Base-by-base conservation (phyloP, 2,329 filamentous ascomycete genomes). In the Sporothrix luriei region DNA sequence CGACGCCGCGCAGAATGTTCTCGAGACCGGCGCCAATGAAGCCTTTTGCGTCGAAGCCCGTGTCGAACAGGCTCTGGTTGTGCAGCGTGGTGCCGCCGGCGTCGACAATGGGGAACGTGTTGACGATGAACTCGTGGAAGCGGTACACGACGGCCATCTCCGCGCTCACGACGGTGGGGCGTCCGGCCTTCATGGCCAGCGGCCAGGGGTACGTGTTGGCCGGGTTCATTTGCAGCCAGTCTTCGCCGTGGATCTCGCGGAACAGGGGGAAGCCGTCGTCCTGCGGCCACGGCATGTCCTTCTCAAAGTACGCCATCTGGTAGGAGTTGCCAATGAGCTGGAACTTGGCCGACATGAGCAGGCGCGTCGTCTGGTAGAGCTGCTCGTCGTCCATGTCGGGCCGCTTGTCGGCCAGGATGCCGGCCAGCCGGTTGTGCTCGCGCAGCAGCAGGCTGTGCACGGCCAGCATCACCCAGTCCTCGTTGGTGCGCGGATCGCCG, bases 361-460 rank as follows among this genome's bases (percentile, higher is more conserved):
- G 66, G n/a, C 72, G 68, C 16, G 66, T 69, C 6, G 72, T 73
- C 62, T 73, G 70, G 61, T 70, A 73, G 16, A 73, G 66, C 66
- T 68, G n/a, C 57, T 72, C 72, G 29, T 73, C 72, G 52, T 72
- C 69, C 43, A 69, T 62, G 1, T 69, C 69, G 46, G 72, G 72
- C 19, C 66, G 54, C 38, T 67, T 48, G 9, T n/a, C 40, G 1
- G 70, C 70, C 54, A 73, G 51, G 10, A 73, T 66, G 40, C 54
- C 70, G 52, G 66, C 69, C 38, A 73, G 62, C n/a, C 72, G 70
- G 61, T 73, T 73, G 72, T 73, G 72, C 68, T 73, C 72, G 19
- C 72, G 70, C 51, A 73, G 29, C 33, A 73, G 21, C 33, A 73
- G 57, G 19, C n/a, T 73, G 51, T 73, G 70, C 26, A 72, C 70